phyloP scores from a whole-genome alignment of 208 protist species.

The Porcisia hertigi region DNA sequence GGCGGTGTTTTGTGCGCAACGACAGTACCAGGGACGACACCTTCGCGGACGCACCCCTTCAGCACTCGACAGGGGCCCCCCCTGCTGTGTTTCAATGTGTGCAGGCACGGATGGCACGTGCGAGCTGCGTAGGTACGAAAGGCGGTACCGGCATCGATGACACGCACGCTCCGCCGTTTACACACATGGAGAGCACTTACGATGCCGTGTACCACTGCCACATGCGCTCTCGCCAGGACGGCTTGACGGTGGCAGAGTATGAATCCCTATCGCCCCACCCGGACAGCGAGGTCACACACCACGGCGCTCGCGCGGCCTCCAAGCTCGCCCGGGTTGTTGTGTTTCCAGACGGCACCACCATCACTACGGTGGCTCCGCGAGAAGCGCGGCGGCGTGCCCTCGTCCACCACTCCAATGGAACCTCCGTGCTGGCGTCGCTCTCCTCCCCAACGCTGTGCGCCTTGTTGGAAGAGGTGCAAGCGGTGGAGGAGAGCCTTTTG shows the following conservation, averaged over 20 bases:
- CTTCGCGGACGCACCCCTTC: neutral
- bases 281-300: neutral
- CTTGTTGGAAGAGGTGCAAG: conserved; percentile 26
- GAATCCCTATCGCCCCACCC: conserved; percentile 14
- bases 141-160: neutral
- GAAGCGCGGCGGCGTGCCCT: conserved; percentile 17
- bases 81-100: conserved; percentile 12
- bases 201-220: conserved; percentile 57
- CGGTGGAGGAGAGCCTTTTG: conserved; percentile 23
- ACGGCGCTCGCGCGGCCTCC: neutral
- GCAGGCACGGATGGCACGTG: conserved; percentile 5
- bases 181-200: conserved; percentile 35
- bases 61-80: neutral
- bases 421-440: conserved; percentile 12
- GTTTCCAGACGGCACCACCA: conserved; percentile 31
- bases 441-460: conserved; percentile 26
- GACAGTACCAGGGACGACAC: neutral
- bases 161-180: conserved; percentile 20
- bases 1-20: conserved; percentile 46
- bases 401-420: neutral
- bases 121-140: neutral
- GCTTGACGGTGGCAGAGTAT: conserved; percentile 62
- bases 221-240: conserved; percentile 62
- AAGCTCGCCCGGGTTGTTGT: conserved; percentile 29
- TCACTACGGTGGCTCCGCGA: conserved; percentile 31